Conservation (phyloP, 805 yeast genomes). For the Pichia manshurica region DNA sequence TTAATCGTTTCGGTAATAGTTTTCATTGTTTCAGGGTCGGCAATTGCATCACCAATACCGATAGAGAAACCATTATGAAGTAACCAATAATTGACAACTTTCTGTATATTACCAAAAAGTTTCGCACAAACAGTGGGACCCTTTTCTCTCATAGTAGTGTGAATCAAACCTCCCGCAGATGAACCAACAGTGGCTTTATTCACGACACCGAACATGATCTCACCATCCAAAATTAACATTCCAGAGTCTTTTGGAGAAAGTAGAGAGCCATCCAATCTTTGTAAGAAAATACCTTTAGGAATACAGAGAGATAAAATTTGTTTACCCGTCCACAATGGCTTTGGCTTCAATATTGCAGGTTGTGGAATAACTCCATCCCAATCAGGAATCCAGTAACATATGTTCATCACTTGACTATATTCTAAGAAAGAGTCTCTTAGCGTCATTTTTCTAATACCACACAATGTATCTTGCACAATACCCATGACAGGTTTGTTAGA, state of each 20-base stretch:
- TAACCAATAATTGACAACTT: slow-evolving; percentile 94
- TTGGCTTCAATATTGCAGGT: slow-evolving; percentile 91
- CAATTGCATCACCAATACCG: slow-evolving; percentile 99
- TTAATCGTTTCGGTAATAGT: slow-evolving; percentile 89
- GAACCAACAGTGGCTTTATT: slow-evolving; percentile 98
- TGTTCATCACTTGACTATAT: slow-evolving; percentile 91
- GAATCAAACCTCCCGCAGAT: slow-evolving; percentile 95
- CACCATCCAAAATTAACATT: slow-evolving; percentile 93
- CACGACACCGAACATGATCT: slow-evolving; percentile 95
- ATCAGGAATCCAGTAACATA: slow-evolving; percentile 94
- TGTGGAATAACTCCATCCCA: slow-evolving; percentile 99
- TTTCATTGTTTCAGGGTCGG: slow-evolving; percentile 94
- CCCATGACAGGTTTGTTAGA: slow-evolving; percentile 99
- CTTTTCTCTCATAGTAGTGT: slow-evolving; percentile 95
- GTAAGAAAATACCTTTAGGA: slow-evolving; percentile 93
- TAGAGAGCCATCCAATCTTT: slow-evolving; percentile 86
- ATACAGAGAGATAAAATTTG: slow-evolving; percentile 88
- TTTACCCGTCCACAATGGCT: slow-evolving; percentile 97
- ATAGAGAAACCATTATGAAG: slow-evolving; percentile 96
- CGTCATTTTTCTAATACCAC: slow-evolving; percentile 96
- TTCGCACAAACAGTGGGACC: slow-evolving; percentile 88
- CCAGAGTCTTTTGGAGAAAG: slow-evolving; percentile 89
- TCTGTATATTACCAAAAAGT: slow-evolving; percentile 87
- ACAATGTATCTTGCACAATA: slow-evolving; percentile 96
- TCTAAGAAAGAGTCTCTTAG: slow-evolving; percentile 83